Percentiles rank a stretch among this genome's conserved stretches.
These are phyloP conservation scores for Kuraishia hungarica DNA, from an alignment of 805 yeast species.

Conservation along the genomic window DNA sequence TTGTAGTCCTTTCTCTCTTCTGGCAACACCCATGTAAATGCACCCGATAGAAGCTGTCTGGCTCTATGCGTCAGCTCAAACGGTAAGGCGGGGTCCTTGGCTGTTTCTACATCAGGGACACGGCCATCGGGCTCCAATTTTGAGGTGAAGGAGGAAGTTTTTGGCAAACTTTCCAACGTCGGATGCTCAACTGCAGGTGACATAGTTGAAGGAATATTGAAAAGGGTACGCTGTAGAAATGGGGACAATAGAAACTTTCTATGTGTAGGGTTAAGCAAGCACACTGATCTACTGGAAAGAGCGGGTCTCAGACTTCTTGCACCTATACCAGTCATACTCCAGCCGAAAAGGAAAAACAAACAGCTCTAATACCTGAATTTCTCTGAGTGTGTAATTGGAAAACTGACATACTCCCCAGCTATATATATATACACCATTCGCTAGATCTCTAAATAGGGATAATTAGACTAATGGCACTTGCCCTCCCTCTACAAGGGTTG, in stretches of 20 bases:
- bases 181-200: background rate
- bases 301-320: background rate
- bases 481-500: background rate
- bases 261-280: background rate
- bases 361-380: too few relatives aligned
- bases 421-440: background rate
- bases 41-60: slow-evolving; percentile 48
- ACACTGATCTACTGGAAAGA: background rate
- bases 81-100: slow-evolving; percentile 17
- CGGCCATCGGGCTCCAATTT: slow-evolving; percentile 19
- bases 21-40: slow-evolving; percentile 69
- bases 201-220: background rate
- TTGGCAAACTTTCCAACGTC: slow-evolving; percentile 16
- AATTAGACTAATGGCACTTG: background rate
- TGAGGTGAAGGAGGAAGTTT: slow-evolving; percentile 20
- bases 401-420: too few relatives aligned
- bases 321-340: background rate
- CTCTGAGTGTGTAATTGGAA: too few relatives aligned
- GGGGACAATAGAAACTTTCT: background rate
- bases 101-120: slow-evolving; percentile 17
- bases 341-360: too few relatives aligned
- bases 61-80: slow-evolving; percentile 38
- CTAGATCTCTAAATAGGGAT: background rate
- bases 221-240: background rate
- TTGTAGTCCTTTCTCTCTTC: slow-evolving; percentile 43